Base-by-base conservation (phyloP, 169 alveolate genomes). In the Babesia ovata region DNA sequence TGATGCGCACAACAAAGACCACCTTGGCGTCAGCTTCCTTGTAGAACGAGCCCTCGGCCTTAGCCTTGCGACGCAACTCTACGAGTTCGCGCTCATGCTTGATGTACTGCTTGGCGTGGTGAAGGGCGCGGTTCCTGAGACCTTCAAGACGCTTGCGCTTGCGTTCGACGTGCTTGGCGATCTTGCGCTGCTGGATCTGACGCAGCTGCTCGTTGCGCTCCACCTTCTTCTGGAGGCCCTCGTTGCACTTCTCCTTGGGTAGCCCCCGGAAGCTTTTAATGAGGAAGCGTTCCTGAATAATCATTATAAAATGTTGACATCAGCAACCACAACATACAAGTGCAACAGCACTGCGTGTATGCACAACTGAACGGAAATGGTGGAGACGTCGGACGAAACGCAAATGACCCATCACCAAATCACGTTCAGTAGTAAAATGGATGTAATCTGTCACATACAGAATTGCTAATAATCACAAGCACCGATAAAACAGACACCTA, bases 1-100 rank as follows among this genome's bases (percentile, higher is more conserved):
- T 96, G 75, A 96, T 92, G 85, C 99, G 93, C 70, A 96, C 92
- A 49, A 93, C 98, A 78, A 97, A 93, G 46, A 95, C 97, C n/a
- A 97, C 96, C 90, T 96, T 96, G 42, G 96, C 90, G 84, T 97
- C 98, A 50, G 99, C 92, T 79, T 90, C 94, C 84, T 78, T 88
- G 85, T 84, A 90, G 79, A 87, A 90, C 53, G 86, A 50, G 50
- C 89, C 89, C 46, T 87, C 91, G 36, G 84, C 85, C 83, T 90
- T 87, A 22, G 94, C 94, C 74, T 90, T 75, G 70, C 94, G 90
- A 26, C 87, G 75, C 33, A 90, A 62, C 52, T 85, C 87, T 12
- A 70, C 60, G 50, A 90, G 71, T 53, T 88, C 89, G 39, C 75
- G 74, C 77, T 88, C 86, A 52, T 75, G 82, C 29, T 79, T 81